A percentile compares a stretch with the other conserved stretches of the same genome.
Evolutionary conservation across 1,139 yeast species (phyloP).

Genomic region (Diutina ranongensis): DNA sequence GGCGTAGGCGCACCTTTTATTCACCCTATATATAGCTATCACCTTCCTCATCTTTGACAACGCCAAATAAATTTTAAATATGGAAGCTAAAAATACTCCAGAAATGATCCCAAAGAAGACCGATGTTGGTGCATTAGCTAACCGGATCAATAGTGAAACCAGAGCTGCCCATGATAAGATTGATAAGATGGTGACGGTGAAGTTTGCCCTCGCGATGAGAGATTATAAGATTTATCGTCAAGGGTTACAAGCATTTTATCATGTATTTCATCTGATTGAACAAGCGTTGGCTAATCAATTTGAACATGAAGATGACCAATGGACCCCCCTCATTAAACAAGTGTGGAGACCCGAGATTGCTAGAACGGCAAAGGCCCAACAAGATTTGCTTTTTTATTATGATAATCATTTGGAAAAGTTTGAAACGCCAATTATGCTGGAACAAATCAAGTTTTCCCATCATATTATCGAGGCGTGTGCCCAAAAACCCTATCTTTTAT

Average conservation of each 20-base stretch:
- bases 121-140: slow-evolving; percentile 73
- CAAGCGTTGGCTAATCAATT: slow-evolving; percentile 38
- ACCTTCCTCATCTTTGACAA: too few species aligned
- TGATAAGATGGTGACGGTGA: slow-evolving; percentile 56
- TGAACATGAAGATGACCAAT: slow-evolving; percentile 18
- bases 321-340: slow-evolving; percentile 30
- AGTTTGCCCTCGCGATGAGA: slow-evolving; percentile 64
- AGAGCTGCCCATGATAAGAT: slow-evolving; percentile 55
- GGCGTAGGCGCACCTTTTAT: too few species aligned
- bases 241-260: slow-evolving; percentile 70
- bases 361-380: slow-evolving; percentile 44
- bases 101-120: slow-evolving; percentile 62
- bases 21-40: too few species aligned
- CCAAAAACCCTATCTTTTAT: slow-evolving; percentile 56
- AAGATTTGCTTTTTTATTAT: slow-evolving; percentile 61
- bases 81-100: slow-evolving; percentile 8
- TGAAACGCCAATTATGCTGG: slow-evolving; percentile 41
- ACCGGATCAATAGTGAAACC: slow-evolving; percentile 65
- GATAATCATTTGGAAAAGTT: slow-evolving; percentile 44
- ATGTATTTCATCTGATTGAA: slow-evolving; percentile 63
- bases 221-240: slow-evolving; percentile 72
- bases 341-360: slow-evolving; percentile 68
- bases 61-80: neutral
- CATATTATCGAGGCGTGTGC: slow-evolving; percentile 44
- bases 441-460: slow-evolving; percentile 49